These are phyloP conservation scores for Oryza coarctata DNA, from an alignment of 176 grass and related monocot species.

Conservation along the genomic window DNA sequence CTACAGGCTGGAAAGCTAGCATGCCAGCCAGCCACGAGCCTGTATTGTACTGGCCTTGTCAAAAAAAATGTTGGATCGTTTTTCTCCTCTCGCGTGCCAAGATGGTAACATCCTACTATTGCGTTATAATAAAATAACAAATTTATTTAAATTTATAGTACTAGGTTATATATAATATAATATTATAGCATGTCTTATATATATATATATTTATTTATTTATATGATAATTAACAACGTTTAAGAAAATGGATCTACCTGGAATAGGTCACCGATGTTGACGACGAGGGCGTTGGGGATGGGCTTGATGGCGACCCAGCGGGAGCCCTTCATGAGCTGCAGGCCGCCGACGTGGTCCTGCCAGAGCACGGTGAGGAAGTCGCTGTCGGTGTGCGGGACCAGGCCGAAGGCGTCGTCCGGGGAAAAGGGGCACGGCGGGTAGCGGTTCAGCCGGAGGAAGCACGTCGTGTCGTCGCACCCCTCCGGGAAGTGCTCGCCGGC, in stretches of 20 bases:
- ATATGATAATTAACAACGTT: too few relatives aligned
- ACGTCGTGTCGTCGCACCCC: conserved; percentile 69
- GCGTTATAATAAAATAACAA: too few relatives aligned
- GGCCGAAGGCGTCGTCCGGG: conserved; percentile 47
- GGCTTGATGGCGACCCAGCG: conserved; percentile 76
- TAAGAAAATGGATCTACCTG: conserved; percentile 37
- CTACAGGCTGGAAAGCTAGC: neutral
- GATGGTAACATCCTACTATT: too few relatives aligned
- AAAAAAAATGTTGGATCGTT: neutral
- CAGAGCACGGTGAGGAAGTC: conserved; percentile 86
- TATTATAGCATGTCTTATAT: too few relatives aligned
- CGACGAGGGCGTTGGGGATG: conserved; percentile 69
- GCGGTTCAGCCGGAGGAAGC: conserved; percentile 81
- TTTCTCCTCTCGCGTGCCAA: neutral
- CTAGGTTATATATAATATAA: too few relatives aligned
- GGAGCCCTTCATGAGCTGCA: conserved; percentile 70
- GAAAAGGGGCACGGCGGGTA: conserved; percentile 80
- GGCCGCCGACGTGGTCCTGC: conserved; percentile 66
- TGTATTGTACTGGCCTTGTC: neutral
- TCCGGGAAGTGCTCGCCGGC: conserved; percentile 43
- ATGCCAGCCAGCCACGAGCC: neutral
- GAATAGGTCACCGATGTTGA: conserved; percentile 92
- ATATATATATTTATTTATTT: too few relatives aligned
- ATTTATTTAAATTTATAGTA: too few relatives aligned
- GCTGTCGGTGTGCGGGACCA: conserved; percentile 94